Evolutionary conservation across 1,284 basidiomycete genomes (phyloP), one percentile per base, ranked within the genome.

Genomic region (Trametes versicolor): DNA sequence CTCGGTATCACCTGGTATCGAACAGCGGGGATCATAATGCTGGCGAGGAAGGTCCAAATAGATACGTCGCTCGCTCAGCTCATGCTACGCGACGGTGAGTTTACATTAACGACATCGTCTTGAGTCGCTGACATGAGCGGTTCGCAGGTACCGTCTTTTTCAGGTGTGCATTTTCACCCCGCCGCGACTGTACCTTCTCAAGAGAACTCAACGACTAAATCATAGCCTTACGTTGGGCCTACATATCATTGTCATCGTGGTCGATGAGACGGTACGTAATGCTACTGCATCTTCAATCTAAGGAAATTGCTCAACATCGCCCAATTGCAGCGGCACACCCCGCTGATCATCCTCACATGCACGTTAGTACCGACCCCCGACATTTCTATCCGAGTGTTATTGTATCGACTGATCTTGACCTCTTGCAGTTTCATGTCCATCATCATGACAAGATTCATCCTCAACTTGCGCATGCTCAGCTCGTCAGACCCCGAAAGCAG

Each of bases 1-100:
- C 19, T 68, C n/a, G 60, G 13, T 0, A 63, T 68, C 43, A 68
- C 66, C 23, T 68, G 66, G 66, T 68, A 68, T 27, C 56, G 61
- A 7, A 68, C 66, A 15, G 48, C 48, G 0, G 60, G 63, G 4
- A 55, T 60, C 7, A 36, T 57, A 2, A 15, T 56, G 12, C 45
- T 48, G 19, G 60, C 63, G 12, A 49, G 56, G 27, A 54, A 53
- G 12, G 54, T 53, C 13, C 41, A 60, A 13, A 27, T 65, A 37
- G 15, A 51, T 3, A 37, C 58, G 0, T 60, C 63, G 15, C 29
- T 65, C 6, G 45, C 39, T 2, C 55, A 21, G 13, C 36, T 60
- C 1, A 34, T 68, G 36, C 55, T 63, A 9, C 51, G 63, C 21
- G 66, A 68, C 37, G 66, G 66, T 68, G 37, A 50, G 63, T 47